Evolutionary conservation across 164 flowering plant species (phyloP).

Genomic region (Sedum album): DNA sequence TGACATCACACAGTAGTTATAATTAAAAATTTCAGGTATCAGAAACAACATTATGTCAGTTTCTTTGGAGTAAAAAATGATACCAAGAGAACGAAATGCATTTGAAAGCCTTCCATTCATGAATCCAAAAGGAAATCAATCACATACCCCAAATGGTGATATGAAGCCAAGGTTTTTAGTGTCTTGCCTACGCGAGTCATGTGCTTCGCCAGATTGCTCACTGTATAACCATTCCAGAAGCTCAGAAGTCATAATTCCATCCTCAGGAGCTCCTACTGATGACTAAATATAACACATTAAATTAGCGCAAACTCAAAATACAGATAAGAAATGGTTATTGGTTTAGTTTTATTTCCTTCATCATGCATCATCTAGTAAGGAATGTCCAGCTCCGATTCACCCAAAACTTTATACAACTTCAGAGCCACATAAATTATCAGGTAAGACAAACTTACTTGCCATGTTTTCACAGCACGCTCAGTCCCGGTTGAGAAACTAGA

Average conservation of each 20-base stretch:
- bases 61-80: too few species aligned
- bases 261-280: constrained; percentile 45
- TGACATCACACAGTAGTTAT: too few species aligned
- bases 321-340: neutral
- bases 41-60: too few species aligned
- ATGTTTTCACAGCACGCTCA: constrained; percentile 85
- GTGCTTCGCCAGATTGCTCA: constrained; percentile 12
- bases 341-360: neutral
- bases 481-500: constrained; percentile 86
- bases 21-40: too few species aligned
- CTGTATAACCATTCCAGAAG: constrained; percentile 50
- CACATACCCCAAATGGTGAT: constrained; percentile 16
- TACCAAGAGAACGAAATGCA: neutral
- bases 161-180: neutral
- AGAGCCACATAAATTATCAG: neutral
- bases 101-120: neutral
- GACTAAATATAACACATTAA: constrained; percentile 28
- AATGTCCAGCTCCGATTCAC: too few species aligned
- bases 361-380: too few species aligned
- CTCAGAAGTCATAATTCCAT: constrained; percentile 80
- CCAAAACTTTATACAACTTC: too few species aligned
- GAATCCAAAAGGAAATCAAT: neutral
- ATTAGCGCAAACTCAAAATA: neutral
- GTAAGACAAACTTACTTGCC: constrained; percentile 61
- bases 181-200: neutral